phyloP scores from a whole-genome alignment of 257 asterid species.

The Leonotis leonurus region DNA sequence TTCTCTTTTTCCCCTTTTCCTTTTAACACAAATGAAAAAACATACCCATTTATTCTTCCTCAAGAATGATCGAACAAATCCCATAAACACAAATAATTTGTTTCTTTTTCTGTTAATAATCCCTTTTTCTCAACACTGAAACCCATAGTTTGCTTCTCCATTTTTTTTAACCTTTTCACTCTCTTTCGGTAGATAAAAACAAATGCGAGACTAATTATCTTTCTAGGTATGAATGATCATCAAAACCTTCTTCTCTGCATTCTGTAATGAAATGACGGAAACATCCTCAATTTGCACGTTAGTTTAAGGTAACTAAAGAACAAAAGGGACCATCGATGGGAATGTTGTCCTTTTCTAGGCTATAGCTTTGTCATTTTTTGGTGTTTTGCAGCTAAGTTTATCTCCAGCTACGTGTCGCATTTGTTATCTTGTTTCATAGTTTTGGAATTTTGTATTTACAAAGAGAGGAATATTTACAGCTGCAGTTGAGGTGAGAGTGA shows the following conservation, averaged over 20 bases:
- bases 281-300: slow-evolving; percentile 19
- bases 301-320: slow-evolving; percentile 22
- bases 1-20: not conserved
- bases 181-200: slow-evolving; percentile 27
- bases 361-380: slow-evolving; percentile 19
- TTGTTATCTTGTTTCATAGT: not conserved
- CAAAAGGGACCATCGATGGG: slow-evolving; percentile 31
- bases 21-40: not conserved
- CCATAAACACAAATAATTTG: not conserved
- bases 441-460: slow-evolving; percentile 9
- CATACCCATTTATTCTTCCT: not conserved
- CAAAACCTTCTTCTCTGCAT: not conserved
- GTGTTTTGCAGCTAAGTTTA: slow-evolving; percentile 20
- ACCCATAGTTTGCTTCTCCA: slow-evolving; percentile 9
- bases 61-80: slow-evolving; percentile 6
- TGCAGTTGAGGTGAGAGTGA: slow-evolving; percentile 10
- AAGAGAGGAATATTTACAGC: not conserved
- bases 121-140: not conserved
- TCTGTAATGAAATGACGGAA: slow-evolving; percentile 12
- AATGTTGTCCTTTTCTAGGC: slow-evolving; percentile 29
- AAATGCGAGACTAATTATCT: slow-evolving; percentile 10
- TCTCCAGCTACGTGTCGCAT: too few relatives aligned
- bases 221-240: slow-evolving; percentile 25
- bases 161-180: not conserved
- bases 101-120: not conserved